Conservation (phyloP, 306 rosid species). For the Canavalia ensiformis region DNA sequence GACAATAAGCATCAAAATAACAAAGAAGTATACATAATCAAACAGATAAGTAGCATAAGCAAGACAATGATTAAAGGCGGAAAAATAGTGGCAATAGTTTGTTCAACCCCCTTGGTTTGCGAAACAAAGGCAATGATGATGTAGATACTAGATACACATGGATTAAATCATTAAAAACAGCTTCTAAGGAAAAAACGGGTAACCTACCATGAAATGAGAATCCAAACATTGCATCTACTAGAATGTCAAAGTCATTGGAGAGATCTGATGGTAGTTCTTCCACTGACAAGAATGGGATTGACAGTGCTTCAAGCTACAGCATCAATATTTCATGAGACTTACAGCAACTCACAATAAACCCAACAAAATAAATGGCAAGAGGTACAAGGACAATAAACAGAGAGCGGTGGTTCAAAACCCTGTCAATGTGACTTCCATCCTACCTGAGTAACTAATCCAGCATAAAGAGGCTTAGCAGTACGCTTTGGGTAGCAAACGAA, state of each 20-base stretch:
- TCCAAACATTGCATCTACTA: constrained; percentile 92
- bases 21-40: background rate
- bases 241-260: constrained; percentile 74
- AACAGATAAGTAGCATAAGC: constrained; percentile 10
- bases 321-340: constrained; percentile 54
- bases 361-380: constrained; percentile 24
- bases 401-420: constrained; percentile 8
- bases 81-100: background rate
- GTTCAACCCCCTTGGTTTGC: constrained; percentile 29
- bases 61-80: background rate
- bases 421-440: constrained; percentile 36
- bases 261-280: constrained; percentile 80
- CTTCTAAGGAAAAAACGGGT: constrained; percentile 6
- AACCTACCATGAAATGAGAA: constrained; percentile 92
- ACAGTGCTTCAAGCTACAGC: constrained; percentile 85
- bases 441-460: constrained; percentile 94
- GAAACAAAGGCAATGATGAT: constrained; percentile 5
- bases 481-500: constrained; percentile 84
- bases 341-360: constrained; percentile 15
- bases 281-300: constrained; percentile 82
- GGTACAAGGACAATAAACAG: background rate
- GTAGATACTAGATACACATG: background rate
- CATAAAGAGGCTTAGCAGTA: constrained; percentile 84
- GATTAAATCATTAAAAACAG: background rate
- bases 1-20: constrained; percentile 12